These are phyloP conservation scores for Claviceps africana DNA, from an alignment of 2,329 filamentous ascomycete species.

Conservation along the genomic window DNA sequence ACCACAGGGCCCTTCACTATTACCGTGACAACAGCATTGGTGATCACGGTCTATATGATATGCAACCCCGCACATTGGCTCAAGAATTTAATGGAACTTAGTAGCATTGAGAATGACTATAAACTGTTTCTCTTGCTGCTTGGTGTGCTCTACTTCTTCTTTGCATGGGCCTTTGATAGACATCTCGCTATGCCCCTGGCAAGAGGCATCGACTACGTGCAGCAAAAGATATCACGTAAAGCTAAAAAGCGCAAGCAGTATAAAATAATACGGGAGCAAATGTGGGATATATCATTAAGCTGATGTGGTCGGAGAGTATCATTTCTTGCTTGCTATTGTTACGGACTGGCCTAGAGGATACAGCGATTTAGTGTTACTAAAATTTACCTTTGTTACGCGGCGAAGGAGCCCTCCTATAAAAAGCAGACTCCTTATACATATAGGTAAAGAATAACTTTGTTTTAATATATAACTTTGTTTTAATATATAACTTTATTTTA, in stretches of 20 bases:
- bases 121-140: constrained; percentile 57
- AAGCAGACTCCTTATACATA: too few relatives aligned
- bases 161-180: constrained; percentile 60
- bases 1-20: constrained; percentile 63
- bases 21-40: constrained; percentile 56
- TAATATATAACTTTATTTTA: too few relatives aligned
- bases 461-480: too few relatives aligned
- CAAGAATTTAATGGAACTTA: constrained; percentile 69
- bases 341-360: too few relatives aligned
- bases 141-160: constrained; percentile 51
- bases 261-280: constrained; percentile 60
- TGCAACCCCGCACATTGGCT: constrained; percentile 59
- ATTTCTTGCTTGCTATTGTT: too few relatives aligned
- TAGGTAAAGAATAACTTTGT: too few relatives aligned
- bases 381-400: too few relatives aligned
- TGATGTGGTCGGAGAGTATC: neutral
- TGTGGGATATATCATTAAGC: constrained; percentile 10
- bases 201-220: constrained; percentile 48
- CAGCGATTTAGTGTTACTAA: too few relatives aligned
- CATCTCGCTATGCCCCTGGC: constrained; percentile 57
- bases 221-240: constrained; percentile 41
- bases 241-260: constrained; percentile 76
- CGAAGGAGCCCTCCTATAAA: too few relatives aligned
- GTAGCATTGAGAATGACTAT: constrained; percentile 58
- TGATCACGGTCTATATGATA: constrained; percentile 67